These are phyloP conservation scores for Rhododendron mucronatum DNA, from an alignment of 148 eudicot genomes.

Conservation along the genomic window DNA sequence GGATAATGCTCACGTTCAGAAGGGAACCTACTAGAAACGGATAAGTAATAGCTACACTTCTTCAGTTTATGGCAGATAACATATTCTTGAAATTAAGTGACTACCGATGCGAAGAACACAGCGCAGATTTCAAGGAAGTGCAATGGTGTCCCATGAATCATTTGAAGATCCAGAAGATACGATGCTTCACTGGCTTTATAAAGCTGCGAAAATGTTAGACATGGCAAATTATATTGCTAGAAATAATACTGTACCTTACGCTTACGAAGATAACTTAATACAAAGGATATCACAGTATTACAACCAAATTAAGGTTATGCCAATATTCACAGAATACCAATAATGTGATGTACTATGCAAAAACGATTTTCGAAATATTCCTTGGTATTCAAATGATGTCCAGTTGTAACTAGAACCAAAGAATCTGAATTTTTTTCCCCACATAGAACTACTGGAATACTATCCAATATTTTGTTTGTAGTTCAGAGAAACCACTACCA, in stretches of 20 bases:
- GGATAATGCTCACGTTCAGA: not conserved
- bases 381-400: not conserved
- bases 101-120: constrained; percentile 4
- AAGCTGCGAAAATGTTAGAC: constrained; percentile 14
- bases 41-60: not conserved
- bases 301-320: not conserved
- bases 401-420: not conserved
- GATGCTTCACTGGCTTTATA: constrained; percentile 16
- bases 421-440: not conserved
- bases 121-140: constrained; percentile 24
- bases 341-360: not conserved
- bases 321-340: no score
- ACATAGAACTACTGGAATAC: not conserved
- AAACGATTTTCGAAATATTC: not conserved
- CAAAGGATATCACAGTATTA: not conserved
- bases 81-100: not conserved
- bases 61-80: not conserved
- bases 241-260: not conserved
- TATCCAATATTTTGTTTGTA: not conserved
- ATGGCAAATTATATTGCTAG: not conserved
- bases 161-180: constrained; percentile 20
- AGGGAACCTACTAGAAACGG: not conserved
- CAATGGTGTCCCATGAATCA: constrained; percentile 16
- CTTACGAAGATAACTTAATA: not conserved
- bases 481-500: not conserved